These are phyloP conservation scores for Fraxinus greggii DNA, from an alignment of 305 asterid species.

Conservation along the genomic window DNA sequence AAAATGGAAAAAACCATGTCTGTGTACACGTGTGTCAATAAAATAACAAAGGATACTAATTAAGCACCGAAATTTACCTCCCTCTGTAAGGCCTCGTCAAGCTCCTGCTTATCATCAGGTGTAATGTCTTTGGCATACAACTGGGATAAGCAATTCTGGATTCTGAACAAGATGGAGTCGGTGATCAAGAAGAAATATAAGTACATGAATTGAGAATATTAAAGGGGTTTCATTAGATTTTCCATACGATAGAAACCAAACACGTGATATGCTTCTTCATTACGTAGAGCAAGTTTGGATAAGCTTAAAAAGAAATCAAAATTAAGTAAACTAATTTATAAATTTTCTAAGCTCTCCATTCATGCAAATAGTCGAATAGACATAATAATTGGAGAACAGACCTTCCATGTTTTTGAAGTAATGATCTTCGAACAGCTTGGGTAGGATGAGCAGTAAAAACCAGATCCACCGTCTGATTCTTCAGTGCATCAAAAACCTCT, in stretches of 20 bases:
- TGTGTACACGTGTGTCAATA: neutral
- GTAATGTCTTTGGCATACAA: conserved; percentile 77
- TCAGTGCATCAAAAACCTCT: conserved; percentile 85
- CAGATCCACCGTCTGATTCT: conserved; percentile 94
- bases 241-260: neutral
- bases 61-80: conserved; percentile 50
- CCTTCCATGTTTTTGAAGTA: conserved; percentile 98
- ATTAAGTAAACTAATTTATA: neutral
- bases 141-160: conserved; percentile 79
- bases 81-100: conserved; percentile 89
- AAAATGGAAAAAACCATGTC: neutral
- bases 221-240: neutral
- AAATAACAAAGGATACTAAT: conserved; percentile 1
- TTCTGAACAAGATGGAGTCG: conserved; percentile 45
- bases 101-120: conserved; percentile 91
- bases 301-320: conserved; percentile 2
- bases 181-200: conserved; percentile 6
- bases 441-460: conserved; percentile 99
- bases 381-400: conserved; percentile 20
- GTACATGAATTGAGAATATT: conserved; percentile 1
- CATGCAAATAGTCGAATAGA: neutral
- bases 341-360: neutral
- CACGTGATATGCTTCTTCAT: neutral
- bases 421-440: conserved; percentile 81
- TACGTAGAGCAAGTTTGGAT: conserved; percentile 1